phyloP scores from a whole-genome alignment of 2,329 filamentous ascomycete genomes.

The Claviceps maximensis region DNA sequence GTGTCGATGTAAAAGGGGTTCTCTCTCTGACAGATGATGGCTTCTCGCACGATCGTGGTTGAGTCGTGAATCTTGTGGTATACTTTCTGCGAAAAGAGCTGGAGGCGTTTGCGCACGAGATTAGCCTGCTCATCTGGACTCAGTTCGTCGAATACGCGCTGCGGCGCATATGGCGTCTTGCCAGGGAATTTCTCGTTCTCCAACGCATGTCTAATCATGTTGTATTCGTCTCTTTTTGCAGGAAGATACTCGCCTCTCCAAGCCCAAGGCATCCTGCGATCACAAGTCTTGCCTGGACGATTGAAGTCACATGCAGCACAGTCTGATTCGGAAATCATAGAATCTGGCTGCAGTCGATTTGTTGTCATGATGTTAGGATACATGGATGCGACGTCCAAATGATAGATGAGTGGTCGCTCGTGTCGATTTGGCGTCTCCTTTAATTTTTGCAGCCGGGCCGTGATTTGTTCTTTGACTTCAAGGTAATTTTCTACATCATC shows the following conservation, averaged over 20 bases:
- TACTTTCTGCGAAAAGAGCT: constrained; percentile 93
- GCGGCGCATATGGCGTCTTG: constrained; percentile 55
- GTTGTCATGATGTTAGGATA: constrained; percentile 99
- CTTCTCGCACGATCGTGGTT: constrained; percentile 82
- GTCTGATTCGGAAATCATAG: constrained; percentile 94
- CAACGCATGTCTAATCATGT: constrained; percentile 89
- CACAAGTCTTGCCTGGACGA: constrained; percentile 89
- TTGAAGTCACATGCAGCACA: constrained; percentile 99
- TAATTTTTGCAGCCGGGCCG: constrained; percentile 53
- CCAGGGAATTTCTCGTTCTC: constrained; percentile 89
- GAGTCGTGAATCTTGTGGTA: constrained; percentile 98
- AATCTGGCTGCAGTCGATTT: constrained; percentile 91
- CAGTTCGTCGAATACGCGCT: constrained; percentile 68
- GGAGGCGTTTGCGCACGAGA: constrained; percentile 73
- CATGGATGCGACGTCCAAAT: constrained; percentile 98
- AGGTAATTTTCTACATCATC: constrained; percentile 73
- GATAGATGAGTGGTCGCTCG: constrained; percentile 87
- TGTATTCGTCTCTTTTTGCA: constrained; percentile 94
- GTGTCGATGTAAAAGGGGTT: constrained; percentile 98
- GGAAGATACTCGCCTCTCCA: constrained; percentile 97
- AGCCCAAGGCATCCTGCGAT: constrained; percentile 86
- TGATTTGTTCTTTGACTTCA: constrained; percentile 74
- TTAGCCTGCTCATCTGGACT: constrained; percentile 67
- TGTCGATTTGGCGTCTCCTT: constrained; percentile 72
- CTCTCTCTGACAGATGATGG: constrained; percentile 95